A percentile compares a stretch with the other conserved stretches of the same genome.
These are phyloP conservation scores for Raphanus sativus DNA, from an alignment of 345 rosid genomes.

Conservation along the genomic window DNA sequence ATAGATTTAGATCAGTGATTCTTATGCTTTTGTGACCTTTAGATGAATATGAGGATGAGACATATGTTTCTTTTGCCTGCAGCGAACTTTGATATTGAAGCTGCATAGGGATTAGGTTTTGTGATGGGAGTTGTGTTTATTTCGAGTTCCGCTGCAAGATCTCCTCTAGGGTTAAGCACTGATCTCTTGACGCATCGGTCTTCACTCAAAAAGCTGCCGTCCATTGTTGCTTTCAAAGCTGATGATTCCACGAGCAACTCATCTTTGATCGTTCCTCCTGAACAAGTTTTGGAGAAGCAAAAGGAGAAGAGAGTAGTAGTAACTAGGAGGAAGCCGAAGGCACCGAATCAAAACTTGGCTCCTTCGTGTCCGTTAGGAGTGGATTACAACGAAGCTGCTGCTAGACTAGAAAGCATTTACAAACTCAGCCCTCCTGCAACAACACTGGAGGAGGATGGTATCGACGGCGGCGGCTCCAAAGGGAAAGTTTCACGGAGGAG, in stretches of 20 bases:
- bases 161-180: constrained; percentile 58
- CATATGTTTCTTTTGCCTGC: constrained; percentile 17
- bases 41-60: neutral
- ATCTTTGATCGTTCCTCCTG: constrained; percentile 47
- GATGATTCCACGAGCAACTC: constrained; percentile 51
- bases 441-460: constrained; percentile 43
- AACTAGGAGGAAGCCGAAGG: constrained; percentile 42
- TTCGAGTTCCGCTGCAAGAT: constrained; percentile 79
- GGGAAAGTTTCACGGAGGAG: constrained; percentile 45
- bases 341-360: constrained; percentile 27
- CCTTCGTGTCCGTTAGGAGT: constrained; percentile 34
- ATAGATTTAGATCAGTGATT: neutral
- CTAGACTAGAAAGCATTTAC: constrained; percentile 77
- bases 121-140: constrained; percentile 88
- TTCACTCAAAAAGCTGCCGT: constrained; percentile 43
- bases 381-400: constrained; percentile 91
- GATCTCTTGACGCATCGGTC: constrained; percentile 46
- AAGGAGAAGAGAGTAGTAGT: constrained; percentile 43
- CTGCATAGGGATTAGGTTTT: constrained; percentile 13
- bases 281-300: constrained; percentile 48
- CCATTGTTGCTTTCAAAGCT: constrained; percentile 64
- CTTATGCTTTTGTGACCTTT: neutral
- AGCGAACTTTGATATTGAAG: neutral
- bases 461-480: constrained; percentile 22
- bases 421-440: constrained; percentile 64